Evolutionary conservation across 257 asterid genomes (phyloP), one percentile per base, ranked within the genome.

Genomic region (Dorcoceras hygrometricum): DNA sequence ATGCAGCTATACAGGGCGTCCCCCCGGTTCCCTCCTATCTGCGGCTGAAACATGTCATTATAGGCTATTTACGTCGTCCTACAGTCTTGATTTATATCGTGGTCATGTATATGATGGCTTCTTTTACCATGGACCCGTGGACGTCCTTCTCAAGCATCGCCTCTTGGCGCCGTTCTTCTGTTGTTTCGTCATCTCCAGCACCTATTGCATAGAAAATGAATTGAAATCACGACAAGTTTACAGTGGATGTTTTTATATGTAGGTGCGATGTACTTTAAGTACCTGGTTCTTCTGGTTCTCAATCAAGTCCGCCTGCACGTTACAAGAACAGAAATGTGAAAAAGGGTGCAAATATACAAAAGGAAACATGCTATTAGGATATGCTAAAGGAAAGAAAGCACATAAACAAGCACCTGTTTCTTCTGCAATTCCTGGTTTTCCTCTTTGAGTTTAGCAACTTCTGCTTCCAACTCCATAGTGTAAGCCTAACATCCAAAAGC

Each of bases 361-460:
- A 54, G 39, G 8, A 10, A 8, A 43, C n/a, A 26, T 32, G 16
- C 19, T 8, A 59, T n/a, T 34, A 14, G 76, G 11, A 65, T 29
- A 26, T 4, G 23, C n/a, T 6, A 1, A 16, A 23, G 19, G 6
- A 66, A 27, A 28, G 32, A 58, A 1, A 66, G 46, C 57, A 57
- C 14, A 51, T 62, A 4, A 0, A 31, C 6, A 54, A 28, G 14
- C 8, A 89, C 98, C 88, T 87, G 96, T 73, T 86, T 91, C 84
- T 80, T 85, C 70, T 53, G 75, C 79, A 91, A 75, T 74, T 78
- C 80, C 66, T 84, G 81, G 57, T 89, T 89, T 77, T 91, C 98
- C 80, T 89, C 98, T 79, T 91, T 91, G 63, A 91, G 78, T 73
- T 87, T 87, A 57, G 95, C 92, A 29, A 89, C 92, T 86, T 91